These are phyloP conservation scores for Handroanthus guayacan DNA, from an alignment of 257 asterid genomes.

Conservation along the genomic window DNA sequence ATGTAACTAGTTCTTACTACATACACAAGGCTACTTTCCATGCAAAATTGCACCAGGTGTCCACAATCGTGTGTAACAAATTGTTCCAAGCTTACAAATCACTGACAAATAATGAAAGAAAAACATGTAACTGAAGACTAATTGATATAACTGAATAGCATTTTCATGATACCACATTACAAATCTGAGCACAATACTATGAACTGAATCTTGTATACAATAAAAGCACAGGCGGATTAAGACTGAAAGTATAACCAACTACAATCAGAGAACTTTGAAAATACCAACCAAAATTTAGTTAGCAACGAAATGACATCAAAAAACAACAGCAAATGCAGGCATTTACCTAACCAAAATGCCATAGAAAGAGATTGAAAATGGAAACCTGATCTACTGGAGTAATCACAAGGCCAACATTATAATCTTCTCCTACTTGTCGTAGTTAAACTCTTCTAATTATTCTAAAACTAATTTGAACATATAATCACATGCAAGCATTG, in stretches of 20 bases:
- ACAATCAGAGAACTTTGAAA: neutral
- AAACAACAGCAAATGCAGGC: neutral
- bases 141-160: constrained; percentile 8
- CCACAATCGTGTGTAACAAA: too few relatives aligned
- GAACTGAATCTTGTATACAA: constrained; percentile 17
- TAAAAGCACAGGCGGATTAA: neutral
- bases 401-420: constrained; percentile 21
- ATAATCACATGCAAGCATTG: constrained; percentile 6
- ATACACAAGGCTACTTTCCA: too few relatives aligned
- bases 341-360: neutral
- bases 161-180: constrained; percentile 6
- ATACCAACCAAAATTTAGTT: neutral
- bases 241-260: constrained; percentile 12
- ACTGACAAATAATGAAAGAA: neutral
- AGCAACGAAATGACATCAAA: constrained; percentile 6
- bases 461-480: neutral
- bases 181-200: constrained; percentile 2
- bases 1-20: too few relatives aligned
- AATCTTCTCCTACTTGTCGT: neutral
- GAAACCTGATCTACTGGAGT: neutral
- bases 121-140: constrained; percentile 15
- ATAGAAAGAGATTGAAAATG: neutral
- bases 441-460: neutral
- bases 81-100: too few relatives aligned
- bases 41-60: too few relatives aligned